Evolutionary conservation across 2,329 filamentous ascomycete species (phyloP).

Genomic region (Aspergillus tamarii): DNA sequence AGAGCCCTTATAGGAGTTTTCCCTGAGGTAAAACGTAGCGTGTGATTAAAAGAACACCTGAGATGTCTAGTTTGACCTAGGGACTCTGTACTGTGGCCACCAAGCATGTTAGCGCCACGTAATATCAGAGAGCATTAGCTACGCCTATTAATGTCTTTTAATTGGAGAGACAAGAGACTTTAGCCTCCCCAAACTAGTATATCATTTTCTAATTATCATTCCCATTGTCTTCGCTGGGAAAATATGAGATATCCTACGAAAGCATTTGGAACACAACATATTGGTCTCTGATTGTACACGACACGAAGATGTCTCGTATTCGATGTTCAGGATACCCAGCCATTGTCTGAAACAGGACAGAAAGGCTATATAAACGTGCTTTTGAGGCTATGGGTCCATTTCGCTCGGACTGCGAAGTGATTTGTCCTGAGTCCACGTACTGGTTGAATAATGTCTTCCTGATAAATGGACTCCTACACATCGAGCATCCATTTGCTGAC

Average conservation of each 20-base stretch:
- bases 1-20: neutral
- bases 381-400: neutral
- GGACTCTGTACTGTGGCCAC: neutral
- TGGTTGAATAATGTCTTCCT: neutral
- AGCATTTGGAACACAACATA: no score
- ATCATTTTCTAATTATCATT: neutral
- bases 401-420: neutral
- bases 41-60: neutral
- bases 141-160: no score
- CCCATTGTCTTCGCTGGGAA: no score
- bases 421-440: neutral
- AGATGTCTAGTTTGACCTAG: neutral
- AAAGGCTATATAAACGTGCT: neutral
- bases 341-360: neutral
- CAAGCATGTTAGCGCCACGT: neutral
- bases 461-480: accelerated
- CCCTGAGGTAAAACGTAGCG: neutral
- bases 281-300: neutral
- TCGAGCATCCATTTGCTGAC: neutral
- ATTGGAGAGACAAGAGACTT: no score
- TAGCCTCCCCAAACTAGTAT: neutral
- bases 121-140: no score
- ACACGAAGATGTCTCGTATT: neutral
- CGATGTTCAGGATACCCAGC: neutral
- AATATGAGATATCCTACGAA: no score